Evolutionary conservation across 345 rosid genomes (phyloP), one percentile per base, ranked within the genome.

Genomic region (Salix udensis): DNA sequence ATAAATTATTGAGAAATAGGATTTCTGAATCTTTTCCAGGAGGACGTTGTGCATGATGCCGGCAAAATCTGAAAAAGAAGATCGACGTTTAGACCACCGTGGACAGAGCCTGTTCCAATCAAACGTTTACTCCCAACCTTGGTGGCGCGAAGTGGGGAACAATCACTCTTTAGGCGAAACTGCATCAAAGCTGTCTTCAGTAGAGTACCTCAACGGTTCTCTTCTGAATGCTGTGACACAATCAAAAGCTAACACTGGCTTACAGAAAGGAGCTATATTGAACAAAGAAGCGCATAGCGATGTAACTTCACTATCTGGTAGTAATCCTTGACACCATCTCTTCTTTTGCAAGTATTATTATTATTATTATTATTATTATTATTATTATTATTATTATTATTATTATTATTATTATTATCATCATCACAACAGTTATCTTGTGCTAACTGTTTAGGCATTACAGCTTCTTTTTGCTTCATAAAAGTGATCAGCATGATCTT

Each of bases 71-170:
- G 85, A 75, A 42, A 76, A 65, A 66, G 80, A 36, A 72, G 80
- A 83, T 80, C 81, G 28, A 21, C 81, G 60, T 64, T 48, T 79
- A 70, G 86, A 79, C 30, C 86, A 64, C 40, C 78, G 81, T 75
- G 70, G 76, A 58, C 86, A 46, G 21, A 71, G 65, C 37, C 68
- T 82, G 70, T 75, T 77, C 66, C 87, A 84, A 24, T 75, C 92
- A 11, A 48, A 74, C 31, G 23, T 72, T 46, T 82, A 77, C 73
- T 64, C 78, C 26, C 87, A 87, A 61, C 90, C 89, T 40, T 87
- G 90, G 92, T 89, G 92, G 92, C 82, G 71, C 50, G 88, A 81
- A 74, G 76, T 72, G 30, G 85, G 83, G 75, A 50, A 75, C 58
- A 75, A 72, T 55, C 69, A 78, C 18, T 74, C 82, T 67, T 68